Base-by-base conservation (phyloP, 768 basidiomycete genomes). In the Phlebiopsis flavidoalba region DNA sequence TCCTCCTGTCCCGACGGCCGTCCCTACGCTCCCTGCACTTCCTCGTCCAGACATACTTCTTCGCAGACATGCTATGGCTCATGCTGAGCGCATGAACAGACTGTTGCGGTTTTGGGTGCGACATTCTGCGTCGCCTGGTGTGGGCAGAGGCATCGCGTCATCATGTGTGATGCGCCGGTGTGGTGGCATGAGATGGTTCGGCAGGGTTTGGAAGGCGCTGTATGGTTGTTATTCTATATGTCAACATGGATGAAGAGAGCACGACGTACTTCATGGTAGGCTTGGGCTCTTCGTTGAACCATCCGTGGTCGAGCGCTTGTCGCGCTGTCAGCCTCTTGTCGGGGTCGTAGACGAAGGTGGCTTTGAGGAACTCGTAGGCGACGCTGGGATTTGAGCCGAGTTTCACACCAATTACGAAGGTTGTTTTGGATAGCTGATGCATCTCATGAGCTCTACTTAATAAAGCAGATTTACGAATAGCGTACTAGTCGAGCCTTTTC, bases 271-370 rank as follows among this genome's bases (percentile, higher is more conserved):
- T 94, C 71, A 79, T 80, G 17, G 89, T 90, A 2, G 95, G 92
- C 48, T 80, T 80, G 8, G 94, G 93, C 8, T 95, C 95, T 69
- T 96, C 93, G 22, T 83, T 81, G 72, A 98, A 99, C 94, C 95
- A 99, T 64, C 82, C 82, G 72, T 98, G 95, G 19, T 77, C 78
- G 1, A 99, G 76, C 0, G 93, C 90, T 61, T 91, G 85, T 64
- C 82, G 80, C 0, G 95, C 93, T 0, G 88, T 94, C 46, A 98
- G 81, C 35, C 97, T 80, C 62, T 80, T 84, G 66, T 91, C 89
- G 0, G 96, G 96, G 73, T 98, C 93, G 75, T 95, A 98, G 10
- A 83, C 82, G 71, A 99, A 96, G 40, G 98, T 79, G 61, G 85
- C 81, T 12, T 82, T 81, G n/a, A 99, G 85, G 58, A 98, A 84